phyloP scores from a whole-genome alignment of 208 protist species.

The Sergeia podlipaevii region DNA sequence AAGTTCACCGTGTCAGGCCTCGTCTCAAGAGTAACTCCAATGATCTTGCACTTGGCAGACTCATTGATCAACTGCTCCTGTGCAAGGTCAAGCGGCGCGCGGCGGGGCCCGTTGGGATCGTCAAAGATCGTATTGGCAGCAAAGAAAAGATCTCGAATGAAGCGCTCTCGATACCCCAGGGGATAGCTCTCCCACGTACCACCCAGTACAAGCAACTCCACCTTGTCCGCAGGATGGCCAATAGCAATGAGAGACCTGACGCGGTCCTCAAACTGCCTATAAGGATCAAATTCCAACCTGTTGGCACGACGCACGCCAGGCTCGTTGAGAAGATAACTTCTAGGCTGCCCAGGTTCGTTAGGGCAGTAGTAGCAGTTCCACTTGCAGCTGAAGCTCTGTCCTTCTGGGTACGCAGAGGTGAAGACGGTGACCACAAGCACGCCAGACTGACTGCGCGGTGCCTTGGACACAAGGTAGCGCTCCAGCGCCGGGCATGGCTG shows the following conservation, averaged over 20 bases:
- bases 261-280: slow-evolving; percentile 80
- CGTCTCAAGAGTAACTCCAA: slow-evolving; percentile 99
- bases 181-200: slow-evolving; percentile 99
- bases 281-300: slow-evolving; percentile 70
- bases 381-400: slow-evolving; percentile 86
- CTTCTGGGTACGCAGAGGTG: slow-evolving; percentile 84
- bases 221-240: slow-evolving; percentile 92
- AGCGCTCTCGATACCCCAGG: slow-evolving; percentile 88
- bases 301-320: slow-evolving; percentile 88
- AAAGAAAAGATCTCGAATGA: slow-evolving; percentile 89
- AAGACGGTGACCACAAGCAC: slow-evolving; percentile 92
- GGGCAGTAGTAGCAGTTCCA: slow-evolving; percentile 95
- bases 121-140: slow-evolving; percentile 84
- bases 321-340: slow-evolving; percentile 89
- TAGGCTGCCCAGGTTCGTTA: slow-evolving; percentile 88
- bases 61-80: slow-evolving; percentile 94
- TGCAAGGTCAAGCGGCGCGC: slow-evolving; percentile 52
- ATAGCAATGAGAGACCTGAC: slow-evolving; percentile 76
- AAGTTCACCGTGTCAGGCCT: slow-evolving; percentile 97
- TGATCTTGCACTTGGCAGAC: slow-evolving; percentile 92
- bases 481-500: slow-evolving; percentile 28
- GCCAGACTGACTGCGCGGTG: slow-evolving; percentile 83
- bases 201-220: slow-evolving; percentile 99
- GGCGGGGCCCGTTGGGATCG: slow-evolving; percentile 16
- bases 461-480: slow-evolving; percentile 78